A percentile compares a stretch with the other conserved stretches of the same genome.
Conservation (phyloP, 2,329 filamentous ascomycete species). For the Fusarium pseudograminearum region DNA sequence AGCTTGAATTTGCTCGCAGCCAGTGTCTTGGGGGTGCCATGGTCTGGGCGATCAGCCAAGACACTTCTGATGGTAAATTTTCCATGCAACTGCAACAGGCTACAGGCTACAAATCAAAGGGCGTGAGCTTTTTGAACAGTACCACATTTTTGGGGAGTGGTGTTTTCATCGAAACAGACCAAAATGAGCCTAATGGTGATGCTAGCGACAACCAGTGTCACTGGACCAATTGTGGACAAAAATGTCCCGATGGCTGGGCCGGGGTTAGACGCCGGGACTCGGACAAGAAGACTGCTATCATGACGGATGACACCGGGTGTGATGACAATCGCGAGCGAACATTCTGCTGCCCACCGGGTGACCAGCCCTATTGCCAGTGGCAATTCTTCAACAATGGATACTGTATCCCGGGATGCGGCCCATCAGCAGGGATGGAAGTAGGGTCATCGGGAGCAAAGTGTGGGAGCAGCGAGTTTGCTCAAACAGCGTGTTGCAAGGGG, state of each 20-base stretch:
- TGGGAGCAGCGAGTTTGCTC: neutral
- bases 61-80: constrained; percentile 9
- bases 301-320: constrained; percentile 19
- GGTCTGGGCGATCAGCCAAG: constrained; percentile 28
- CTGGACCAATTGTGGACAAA: constrained; percentile 19
- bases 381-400: constrained; percentile 10
- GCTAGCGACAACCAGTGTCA: neutral
- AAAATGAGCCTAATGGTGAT: constrained; percentile 3
- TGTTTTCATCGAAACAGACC: neutral
- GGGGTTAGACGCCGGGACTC: no score
- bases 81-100: constrained; percentile 5
- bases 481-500: neutral
- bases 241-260: no score
- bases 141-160: neutral
- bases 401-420: constrained; percentile 11
- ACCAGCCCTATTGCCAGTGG: constrained; percentile 22
- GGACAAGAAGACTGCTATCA: neutral
- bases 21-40: constrained; percentile 25
- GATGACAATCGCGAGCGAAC: neutral
- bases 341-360: constrained; percentile 17
- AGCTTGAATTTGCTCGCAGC: constrained; percentile 7
- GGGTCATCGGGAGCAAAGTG: neutral
- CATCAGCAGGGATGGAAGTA: neutral
- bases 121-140: neutral
- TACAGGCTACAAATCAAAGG: neutral